Evolutionary conservation across 257 asterid species (phyloP), one percentile per base, ranked within the genome.

Genomic region (Scutellaria minor): DNA sequence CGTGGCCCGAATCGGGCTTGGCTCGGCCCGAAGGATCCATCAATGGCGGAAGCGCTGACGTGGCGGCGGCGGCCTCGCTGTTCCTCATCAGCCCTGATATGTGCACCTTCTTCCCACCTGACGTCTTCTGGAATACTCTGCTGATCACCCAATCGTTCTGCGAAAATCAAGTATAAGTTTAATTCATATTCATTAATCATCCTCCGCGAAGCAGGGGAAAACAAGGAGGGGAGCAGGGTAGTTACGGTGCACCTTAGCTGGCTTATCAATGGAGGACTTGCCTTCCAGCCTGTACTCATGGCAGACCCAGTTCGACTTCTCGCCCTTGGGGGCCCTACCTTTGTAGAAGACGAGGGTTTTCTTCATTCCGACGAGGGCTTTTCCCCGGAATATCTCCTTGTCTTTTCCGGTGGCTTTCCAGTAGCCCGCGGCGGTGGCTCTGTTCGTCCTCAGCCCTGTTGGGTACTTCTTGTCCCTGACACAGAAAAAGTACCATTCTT

Each of bases 401-500:
- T 93, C 98, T 74, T 93, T 93, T 3, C 96, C 95, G 1, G 97
- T 90, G 27, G 97, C 97, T 78, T 93, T 93, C 98, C 98, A 92
- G 61, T 92, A 92, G 9, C 98, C 98, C 5, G 86, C 82, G 13
- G 82, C 82, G 6, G 96, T 92, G 5, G 98, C 98, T 51, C 97
- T 77, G 78, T 93, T 93, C 3, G 96, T 90, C 71, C 98, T 82
- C 71, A 83, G 51, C 0, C 98, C 98, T 0, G 97, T 90, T 6
- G 98, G 97, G 20, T 92, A 92, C 20, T 88, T 92, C 78, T 87
- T 85, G 71, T 92, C 98, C 68, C 85, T 80, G 2, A 86, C 82
- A 54, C 97, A 93, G 82, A 93, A 93, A 51, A 90, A 93, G 41
- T 93, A 93, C 96, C 93, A 93, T 24, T 93, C 98, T 0, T 87